Conservation (phyloP, 1,284 basidiomycete species). For the Anthracocystis panici-leucophaei region DNA sequence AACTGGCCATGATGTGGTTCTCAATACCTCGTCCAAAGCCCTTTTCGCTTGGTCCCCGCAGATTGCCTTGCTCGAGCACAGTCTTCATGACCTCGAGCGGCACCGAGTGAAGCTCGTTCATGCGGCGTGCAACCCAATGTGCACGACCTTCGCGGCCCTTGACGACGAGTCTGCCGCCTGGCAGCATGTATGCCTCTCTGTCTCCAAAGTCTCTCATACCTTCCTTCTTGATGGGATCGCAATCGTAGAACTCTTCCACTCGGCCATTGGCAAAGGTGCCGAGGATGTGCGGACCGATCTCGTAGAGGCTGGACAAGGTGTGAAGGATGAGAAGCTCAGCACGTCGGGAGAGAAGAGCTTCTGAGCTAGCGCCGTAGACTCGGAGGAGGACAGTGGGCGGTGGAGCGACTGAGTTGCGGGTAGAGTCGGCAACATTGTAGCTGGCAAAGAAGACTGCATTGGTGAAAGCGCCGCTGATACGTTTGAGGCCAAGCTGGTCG, state of each 20-base stretch:
- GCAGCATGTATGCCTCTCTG: constrained; percentile 46
- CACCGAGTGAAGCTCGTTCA: constrained; percentile 68
- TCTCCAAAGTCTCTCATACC: constrained; percentile 64
- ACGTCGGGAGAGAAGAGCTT: constrained; percentile 62
- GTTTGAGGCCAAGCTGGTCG: constrained; percentile 51
- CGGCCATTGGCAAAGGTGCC: constrained; percentile 69
- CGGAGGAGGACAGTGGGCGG: constrained; percentile 66
- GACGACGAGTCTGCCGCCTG: constrained; percentile 46
- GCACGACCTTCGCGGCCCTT: constrained; percentile 60
- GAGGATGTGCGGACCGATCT: constrained; percentile 68
- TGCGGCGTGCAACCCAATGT: constrained; percentile 67
- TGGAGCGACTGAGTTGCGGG: not conserved
- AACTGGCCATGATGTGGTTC: constrained; percentile 66
- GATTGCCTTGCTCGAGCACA: constrained; percentile 67
- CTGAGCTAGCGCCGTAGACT: constrained; percentile 65
- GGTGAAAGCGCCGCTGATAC: constrained; percentile 64
- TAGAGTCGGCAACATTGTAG: constrained; percentile 33
- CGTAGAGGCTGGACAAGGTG: constrained; percentile 67
- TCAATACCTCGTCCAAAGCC: constrained; percentile 68
- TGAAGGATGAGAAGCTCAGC: constrained; percentile 68
- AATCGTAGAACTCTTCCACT: constrained; percentile 67
- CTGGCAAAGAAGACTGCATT: constrained; percentile 69
- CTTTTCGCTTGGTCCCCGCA: constrained; percentile 54
- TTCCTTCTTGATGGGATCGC: constrained; percentile 62
- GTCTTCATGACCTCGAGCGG: constrained; percentile 67